Evolutionary conservation across 2,329 filamentous ascomycete genomes (phyloP), one percentile per base, ranked within the genome.

Genomic region (Chrysoporthe austroafricana): DNA sequence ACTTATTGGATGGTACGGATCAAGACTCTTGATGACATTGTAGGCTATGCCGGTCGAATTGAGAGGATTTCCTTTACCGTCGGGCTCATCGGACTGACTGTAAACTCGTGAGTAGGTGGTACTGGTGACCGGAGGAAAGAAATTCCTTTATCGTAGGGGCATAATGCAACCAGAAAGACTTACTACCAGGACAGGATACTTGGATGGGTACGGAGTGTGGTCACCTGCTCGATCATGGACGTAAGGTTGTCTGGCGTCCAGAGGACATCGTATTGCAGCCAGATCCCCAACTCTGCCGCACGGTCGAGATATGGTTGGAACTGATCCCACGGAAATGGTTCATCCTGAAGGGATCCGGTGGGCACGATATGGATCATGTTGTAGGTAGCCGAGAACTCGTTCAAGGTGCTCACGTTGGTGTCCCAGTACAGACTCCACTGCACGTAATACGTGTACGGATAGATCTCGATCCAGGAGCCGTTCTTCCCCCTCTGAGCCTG

Each of bases 1-100:
- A 5, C 79, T 82, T n/a, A 84, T 78, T 0, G 84, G 84, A 73
- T 86, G 84, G 70, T 85, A 86, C 0, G 82, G 82, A 70, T 86
- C 84, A 5, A 84, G 71, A 3, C 72, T 71, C 64, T 79, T 80
- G 69, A 86, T 79, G 56, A 77, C 71, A 13, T 79, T 73, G 72
- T 85, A 84, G 0, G 82, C 76, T 21, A 78, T 68, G 8, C 72
- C 71, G 0, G 84, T 82, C 0, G 81, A 80, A 71, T 84, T 80
- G 16, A 84, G 73, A 1, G 82, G 77, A 70, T 84, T 79, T 56
- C 77, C 73, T 66, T 77, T 77, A 26, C 82, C 82, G 72, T 86
- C 84, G 11, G 83, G 81, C 69, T 86, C 84, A 70, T 86, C 84
- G 18, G 78, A 81, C 1, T 82, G 82, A 70, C 59, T 61, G 14